Conservation (phyloP, 345 rosid genomes). For the Linum usitatissimum region DNA sequence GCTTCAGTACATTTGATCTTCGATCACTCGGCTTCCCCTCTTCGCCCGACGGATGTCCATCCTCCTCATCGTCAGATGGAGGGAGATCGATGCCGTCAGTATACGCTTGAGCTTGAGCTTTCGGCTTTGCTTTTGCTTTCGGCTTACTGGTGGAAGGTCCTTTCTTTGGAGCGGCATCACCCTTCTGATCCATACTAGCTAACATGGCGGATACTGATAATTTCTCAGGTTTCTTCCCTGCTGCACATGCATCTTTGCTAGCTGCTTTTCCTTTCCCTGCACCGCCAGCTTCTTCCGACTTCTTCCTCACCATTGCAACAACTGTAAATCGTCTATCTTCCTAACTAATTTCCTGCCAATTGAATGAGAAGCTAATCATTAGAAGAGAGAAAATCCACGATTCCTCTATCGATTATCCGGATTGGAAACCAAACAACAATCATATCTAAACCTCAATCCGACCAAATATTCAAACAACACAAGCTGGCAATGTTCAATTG, state of each 20-base stretch:
- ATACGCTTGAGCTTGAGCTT: slow-evolving; percentile 49
- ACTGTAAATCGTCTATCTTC: background rate
- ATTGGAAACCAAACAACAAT: too few species aligned
- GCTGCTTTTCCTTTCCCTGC: background rate
- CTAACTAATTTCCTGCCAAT: too few species aligned
- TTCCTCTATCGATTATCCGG: too few species aligned
- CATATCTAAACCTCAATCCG: too few species aligned
- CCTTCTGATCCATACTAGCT: slow-evolving; percentile 2
- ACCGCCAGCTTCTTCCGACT: background rate
- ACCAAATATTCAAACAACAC: too few species aligned
- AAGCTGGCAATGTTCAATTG: too few species aligned
- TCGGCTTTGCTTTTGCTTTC: slow-evolving; percentile 41
- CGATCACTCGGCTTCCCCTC: slow-evolving; percentile 31
- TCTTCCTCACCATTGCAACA: slow-evolving; percentile 1
- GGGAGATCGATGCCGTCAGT: slow-evolving; percentile 83
- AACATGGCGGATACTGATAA: slow-evolving; percentile 1
- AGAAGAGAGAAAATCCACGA: too few species aligned
- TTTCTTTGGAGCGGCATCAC: background rate
- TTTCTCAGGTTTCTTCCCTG: background rate
- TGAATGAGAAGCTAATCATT: too few species aligned
- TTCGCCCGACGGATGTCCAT: slow-evolving; percentile 33
- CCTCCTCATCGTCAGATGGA: slow-evolving; percentile 79
- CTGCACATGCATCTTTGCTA: background rate
- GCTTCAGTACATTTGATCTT: slow-evolving; percentile 25
- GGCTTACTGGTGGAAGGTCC: slow-evolving; percentile 18